A percentile compares a stretch with the other conserved stretches of the same genome.
phyloP scores from a whole-genome alignment of 257 asterid genomes.

The Plantago major region DNA sequence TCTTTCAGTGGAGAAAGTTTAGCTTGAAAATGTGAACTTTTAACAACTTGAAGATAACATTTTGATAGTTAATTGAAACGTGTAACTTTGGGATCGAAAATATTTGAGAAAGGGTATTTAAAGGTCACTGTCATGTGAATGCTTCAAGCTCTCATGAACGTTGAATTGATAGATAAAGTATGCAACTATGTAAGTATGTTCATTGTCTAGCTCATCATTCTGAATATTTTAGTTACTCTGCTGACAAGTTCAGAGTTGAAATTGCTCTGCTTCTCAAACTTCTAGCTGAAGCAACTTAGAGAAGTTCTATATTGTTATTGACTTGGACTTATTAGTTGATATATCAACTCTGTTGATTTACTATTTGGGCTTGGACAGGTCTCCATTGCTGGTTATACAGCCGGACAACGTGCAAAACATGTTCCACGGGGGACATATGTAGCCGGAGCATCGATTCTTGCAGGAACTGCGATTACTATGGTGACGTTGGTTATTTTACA shows the following conservation, averaged over 20 bases:
- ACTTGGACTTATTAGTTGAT: not conserved
- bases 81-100: not conserved
- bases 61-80: too few species aligned
- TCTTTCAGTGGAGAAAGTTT: too few species aligned
- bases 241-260: slow-evolving; percentile 7
- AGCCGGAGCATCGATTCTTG: slow-evolving; percentile 74
- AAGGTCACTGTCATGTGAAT: not conserved
- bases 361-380: slow-evolving; percentile 35
- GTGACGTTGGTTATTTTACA: slow-evolving; percentile 43
- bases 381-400: slow-evolving; percentile 75
- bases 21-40: too few species aligned
- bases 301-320: too few species aligned
- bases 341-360: too few species aligned
- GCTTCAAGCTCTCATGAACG: slow-evolving; percentile 7
- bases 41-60: too few species aligned
- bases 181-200: not conserved
- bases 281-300: not conserved
- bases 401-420: slow-evolving; percentile 91
- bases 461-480: slow-evolving; percentile 73
- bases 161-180: not conserved
- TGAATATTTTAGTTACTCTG: not conserved
- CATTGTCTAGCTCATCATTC: not conserved
- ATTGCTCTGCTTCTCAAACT: not conserved
- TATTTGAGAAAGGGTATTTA: not conserved
- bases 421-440: slow-evolving; percentile 76